These are phyloP conservation scores for Lentinus brumalis DNA, from an alignment of 768 basidiomycete genomes.

Conservation along the genomic window DNA sequence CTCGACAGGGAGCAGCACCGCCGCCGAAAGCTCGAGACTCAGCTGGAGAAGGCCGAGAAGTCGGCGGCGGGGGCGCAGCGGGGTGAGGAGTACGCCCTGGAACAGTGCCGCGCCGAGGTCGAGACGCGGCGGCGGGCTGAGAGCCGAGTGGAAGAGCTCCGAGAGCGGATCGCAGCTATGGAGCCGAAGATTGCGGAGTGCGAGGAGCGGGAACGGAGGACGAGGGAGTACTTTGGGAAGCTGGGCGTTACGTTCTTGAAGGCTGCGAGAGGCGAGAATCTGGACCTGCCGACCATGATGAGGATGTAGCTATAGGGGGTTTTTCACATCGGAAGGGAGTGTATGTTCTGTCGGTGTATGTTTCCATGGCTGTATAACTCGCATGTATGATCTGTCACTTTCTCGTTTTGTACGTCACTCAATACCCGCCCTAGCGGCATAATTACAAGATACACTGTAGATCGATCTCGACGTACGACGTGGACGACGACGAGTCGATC, in stretches of 20 bases:
- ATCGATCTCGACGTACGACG: no score
- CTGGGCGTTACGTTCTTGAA: conserved; percentile 21
- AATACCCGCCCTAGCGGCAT: no score
- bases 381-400: no score
- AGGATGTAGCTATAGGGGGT: neutral
- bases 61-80: conserved; percentile 14
- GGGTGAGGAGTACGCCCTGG: conserved; percentile 17
- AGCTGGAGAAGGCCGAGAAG: conserved; percentile 12
- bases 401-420: no score
- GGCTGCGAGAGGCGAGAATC: conserved; percentile 24
- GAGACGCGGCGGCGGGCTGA: conserved; percentile 18
- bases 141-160: conserved; percentile 9
- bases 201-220: conserved; percentile 19
- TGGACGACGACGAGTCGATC: no score
- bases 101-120: conserved; percentile 22
- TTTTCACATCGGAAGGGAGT: neutral
- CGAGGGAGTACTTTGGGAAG: conserved; percentile 20
- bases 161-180: neutral
- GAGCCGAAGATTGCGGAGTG: conserved; percentile 14
- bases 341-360: neutral
- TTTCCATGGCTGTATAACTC: no score
- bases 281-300: neutral
- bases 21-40: conserved; percentile 27
- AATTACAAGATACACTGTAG: no score
- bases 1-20: conserved; percentile 22